Evolutionary conservation across 257 asterid species (phyloP).

Genomic region (Nicotiana sylvestris): DNA sequence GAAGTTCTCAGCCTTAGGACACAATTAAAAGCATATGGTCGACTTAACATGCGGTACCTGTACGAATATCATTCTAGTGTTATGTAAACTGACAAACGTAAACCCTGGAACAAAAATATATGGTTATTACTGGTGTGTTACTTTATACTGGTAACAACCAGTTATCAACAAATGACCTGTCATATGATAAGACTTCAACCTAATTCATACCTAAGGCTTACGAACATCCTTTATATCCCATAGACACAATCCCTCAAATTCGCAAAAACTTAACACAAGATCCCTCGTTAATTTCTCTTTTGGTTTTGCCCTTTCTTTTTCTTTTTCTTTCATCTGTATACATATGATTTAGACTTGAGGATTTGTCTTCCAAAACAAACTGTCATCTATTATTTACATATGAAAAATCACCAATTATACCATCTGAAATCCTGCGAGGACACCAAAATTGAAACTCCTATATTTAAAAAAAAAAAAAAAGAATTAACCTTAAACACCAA

Average conservation of each 20-base stretch:
- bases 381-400: not conserved
- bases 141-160: not conserved
- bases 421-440: not conserved
- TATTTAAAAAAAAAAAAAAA: not conserved
- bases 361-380: not conserved
- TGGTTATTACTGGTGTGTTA: not conserved
- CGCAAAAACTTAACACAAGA: slow-evolving; percentile 1
- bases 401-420: not conserved
- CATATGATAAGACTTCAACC: not conserved
- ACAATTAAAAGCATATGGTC: slow-evolving; percentile 96
- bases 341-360: not conserved
- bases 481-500: too few relatives aligned
- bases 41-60: slow-evolving; percentile 98
- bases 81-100: slow-evolving; percentile 15
- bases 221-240: not conserved
- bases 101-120: not conserved
- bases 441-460: not conserved
- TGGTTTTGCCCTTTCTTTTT: too few relatives aligned
- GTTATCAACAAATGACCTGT: not conserved
- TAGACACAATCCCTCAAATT: not conserved
- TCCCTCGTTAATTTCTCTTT: not conserved
- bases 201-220: not conserved
- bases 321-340: not conserved
- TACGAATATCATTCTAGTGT: slow-evolving; percentile 32
- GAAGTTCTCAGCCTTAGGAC: slow-evolving; percentile 90